phyloP scores from a whole-genome alignment of 176 grass and related monocot genomes.

The Puccinellia tenuiflora region DNA sequence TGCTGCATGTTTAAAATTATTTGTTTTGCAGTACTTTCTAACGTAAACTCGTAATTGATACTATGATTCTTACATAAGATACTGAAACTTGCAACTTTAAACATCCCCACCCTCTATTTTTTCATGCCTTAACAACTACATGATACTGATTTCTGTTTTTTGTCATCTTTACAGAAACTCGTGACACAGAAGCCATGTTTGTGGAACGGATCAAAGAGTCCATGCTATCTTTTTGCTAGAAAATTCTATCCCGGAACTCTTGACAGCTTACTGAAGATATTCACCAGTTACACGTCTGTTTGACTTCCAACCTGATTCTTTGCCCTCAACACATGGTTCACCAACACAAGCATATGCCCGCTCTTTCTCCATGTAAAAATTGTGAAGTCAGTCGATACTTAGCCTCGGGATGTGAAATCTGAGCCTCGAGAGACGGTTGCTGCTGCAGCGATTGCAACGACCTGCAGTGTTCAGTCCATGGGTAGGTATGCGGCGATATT shows the following conservation, averaged over 20 bases:
- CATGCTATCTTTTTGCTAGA: conserved; percentile 93
- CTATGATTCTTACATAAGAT: not conserved
- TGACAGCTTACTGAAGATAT: conserved; percentile 73
- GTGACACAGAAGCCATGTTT: conserved; percentile 59
- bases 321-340: conserved; percentile 18
- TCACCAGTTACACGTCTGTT: conserved; percentile 74
- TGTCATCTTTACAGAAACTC: conserved; percentile 53
- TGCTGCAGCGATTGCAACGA: conserved; percentile 15
- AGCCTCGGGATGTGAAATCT: conserved; percentile 32
- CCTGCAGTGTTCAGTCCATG: conserved; percentile 28
- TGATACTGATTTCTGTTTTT: not conserved
- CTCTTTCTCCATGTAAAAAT: conserved; percentile 55
- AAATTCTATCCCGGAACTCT: conserved; percentile 84
- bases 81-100: conserved; percentile 1
- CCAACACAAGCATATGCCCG: not conserved
- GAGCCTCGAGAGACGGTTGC: conserved; percentile 27
- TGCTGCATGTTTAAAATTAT: not conserved
- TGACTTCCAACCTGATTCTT: conserved; percentile 50
- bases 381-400: conserved; percentile 47
- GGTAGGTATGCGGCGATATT: conserved; percentile 28
- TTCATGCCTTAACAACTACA: not conserved
- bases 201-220: conserved; percentile 93
- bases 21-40: not conserved
- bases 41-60: not conserved
- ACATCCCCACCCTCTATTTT: not conserved